Evolutionary conservation across 805 yeast species (phyloP).

Genomic region (Huiozyma sinensis): DNA sequence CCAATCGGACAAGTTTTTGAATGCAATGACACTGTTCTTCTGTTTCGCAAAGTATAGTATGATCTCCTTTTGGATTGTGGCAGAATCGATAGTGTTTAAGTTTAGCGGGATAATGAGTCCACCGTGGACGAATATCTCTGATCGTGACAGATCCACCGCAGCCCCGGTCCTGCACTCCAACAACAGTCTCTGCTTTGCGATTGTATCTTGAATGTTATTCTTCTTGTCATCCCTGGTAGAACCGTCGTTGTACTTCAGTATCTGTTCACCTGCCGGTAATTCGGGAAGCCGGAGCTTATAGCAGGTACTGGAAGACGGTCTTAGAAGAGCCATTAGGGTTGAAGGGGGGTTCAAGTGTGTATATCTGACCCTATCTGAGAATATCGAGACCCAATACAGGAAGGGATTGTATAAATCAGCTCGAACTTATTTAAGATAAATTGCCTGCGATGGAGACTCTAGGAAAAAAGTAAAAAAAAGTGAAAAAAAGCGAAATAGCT

Average conservation of each 20-base stretch:
- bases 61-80: conserved; percentile 33
- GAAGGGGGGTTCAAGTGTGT: too few species aligned
- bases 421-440: too few species aligned
- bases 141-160: conserved; percentile 44
- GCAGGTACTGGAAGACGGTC: conserved; percentile 55
- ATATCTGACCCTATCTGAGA: too few species aligned
- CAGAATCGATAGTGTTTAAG: conserved; percentile 31
- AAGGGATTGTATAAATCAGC: too few species aligned
- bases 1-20: conserved; percentile 28
- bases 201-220: conserved; percentile 20
- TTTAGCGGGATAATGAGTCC: conserved; percentile 54
- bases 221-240: neutral
- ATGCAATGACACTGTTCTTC: conserved; percentile 13
- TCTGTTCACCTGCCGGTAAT: conserved; percentile 10
- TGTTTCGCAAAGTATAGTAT: conserved; percentile 23
- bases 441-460: too few species aligned
- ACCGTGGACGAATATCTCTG: conserved; percentile 56
- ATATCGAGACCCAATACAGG: too few species aligned
- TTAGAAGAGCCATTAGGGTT: conserved; percentile 43
- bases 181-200: conserved; percentile 39
- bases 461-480: too few species aligned
- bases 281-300: conserved; percentile 47
- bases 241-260: neutral
- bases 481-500: too few species aligned
- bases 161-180: conserved; percentile 62